Base-by-base conservation (phyloP, 179 eudicot genomes). In the Beta corolliflora region DNA sequence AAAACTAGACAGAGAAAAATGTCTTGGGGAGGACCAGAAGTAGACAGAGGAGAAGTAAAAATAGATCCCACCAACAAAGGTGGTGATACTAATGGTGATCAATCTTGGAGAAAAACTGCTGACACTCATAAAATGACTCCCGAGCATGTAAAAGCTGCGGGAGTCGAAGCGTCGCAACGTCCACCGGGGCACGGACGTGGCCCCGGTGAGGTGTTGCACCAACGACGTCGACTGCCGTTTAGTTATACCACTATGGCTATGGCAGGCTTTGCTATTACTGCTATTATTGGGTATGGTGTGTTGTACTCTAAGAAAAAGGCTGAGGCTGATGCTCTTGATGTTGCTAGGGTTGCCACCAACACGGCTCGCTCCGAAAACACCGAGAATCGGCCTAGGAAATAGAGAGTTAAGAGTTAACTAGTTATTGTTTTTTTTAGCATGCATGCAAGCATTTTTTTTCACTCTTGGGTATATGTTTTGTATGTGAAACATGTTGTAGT, bases 101-200 rank as follows among this genome's bases (percentile, higher is more conserved):
- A 86, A 60, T 88, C 84, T n/a, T 86, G 90, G 90, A 85, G 81
- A 25, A 92, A 87, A 71, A 90, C 81, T 11, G 95, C 88, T 2
- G 95, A 88, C 80, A 89, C 93, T 19, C 89, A 87, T 89, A 87
- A 86, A 86, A 92, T 91, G 93, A 88, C 85, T 53, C 79, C 87
- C 2, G 93, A 92, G 77, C 84, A 85, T 29, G 89, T 88, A 29
- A 90, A 77, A 79, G 86, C 70, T 5, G 84, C 89, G 1, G 93
- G 92, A 5, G 87, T 87, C 3, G 93, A 92, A 60, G 85, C 75
- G 15, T 87, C 93, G 0, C 83, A 68, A 71, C 83, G 90, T 21
- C 87, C 91, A 83, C 93, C 53, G 69, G 88, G 86, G 8, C 45
- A 73, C 45, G 61, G 76, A 9, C 89, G 86, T 48, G 75, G 83